These are phyloP conservation scores for Corylus heterophylla DNA, from an alignment of 306 rosid genomes.

Conservation along the genomic window DNA sequence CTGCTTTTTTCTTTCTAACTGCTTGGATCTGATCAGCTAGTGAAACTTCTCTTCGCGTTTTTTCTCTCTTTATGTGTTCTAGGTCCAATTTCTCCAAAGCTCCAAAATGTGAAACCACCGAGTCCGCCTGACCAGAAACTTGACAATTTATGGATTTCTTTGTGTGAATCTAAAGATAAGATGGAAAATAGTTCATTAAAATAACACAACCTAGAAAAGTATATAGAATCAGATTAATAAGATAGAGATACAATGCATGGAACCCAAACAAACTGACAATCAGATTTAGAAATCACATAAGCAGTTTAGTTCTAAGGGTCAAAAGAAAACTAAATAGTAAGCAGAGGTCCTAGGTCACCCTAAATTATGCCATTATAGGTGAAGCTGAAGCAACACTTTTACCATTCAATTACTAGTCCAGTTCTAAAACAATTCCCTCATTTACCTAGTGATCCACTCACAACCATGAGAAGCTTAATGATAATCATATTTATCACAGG, in stretches of 20 bases:
- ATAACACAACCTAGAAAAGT: neutral
- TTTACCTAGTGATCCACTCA: slow-evolving; percentile 16
- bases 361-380: neutral
- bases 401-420: neutral
- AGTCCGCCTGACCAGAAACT: slow-evolving; percentile 33
- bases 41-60: slow-evolving; percentile 48
- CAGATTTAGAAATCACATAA: neutral
- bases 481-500: slow-evolving; percentile 4
- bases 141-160: slow-evolving; percentile 33
- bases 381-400: neutral
- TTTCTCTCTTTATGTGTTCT: slow-evolving; percentile 65
- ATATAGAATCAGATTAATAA: neutral
- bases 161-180: slow-evolving; percentile 46
- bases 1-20: slow-evolving; percentile 53
- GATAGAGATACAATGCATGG: neutral
- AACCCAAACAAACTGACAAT: neutral
- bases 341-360: slow-evolving; percentile 1
- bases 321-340: neutral
- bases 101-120: slow-evolving; percentile 36
- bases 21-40: slow-evolving; percentile 82
- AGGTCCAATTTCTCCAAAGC: slow-evolving; percentile 56
- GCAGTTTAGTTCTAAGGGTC: neutral
- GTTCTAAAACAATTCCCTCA: slow-evolving; percentile 16
- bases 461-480: slow-evolving; percentile 10
- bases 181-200: slow-evolving; percentile 8